Percentiles rank a stretch among this genome's conserved stretches.
phyloP scores from a whole-genome alignment of 2,329 filamentous ascomycete species.

The Colletotrichum plurivorum region DNA sequence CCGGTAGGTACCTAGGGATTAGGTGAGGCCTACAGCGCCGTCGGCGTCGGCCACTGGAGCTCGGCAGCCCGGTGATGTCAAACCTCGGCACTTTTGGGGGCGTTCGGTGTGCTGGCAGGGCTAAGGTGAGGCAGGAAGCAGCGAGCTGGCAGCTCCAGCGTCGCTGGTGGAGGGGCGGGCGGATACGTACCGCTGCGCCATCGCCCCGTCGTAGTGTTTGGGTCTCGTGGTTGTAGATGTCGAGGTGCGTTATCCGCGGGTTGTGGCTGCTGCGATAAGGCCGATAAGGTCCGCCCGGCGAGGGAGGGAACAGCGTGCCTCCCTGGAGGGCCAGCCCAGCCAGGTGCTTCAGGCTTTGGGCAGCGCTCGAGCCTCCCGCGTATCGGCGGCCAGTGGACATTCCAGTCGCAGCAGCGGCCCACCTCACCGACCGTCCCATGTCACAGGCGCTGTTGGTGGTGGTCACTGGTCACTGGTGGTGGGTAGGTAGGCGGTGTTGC shows the following conservation, averaged over 20 bases:
- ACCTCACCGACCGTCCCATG: constrained; percentile 13
- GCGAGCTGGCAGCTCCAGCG: background rate
- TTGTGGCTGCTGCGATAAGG: too few species aligned
- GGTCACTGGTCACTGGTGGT: too few species aligned
- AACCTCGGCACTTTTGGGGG: constrained; percentile 29
- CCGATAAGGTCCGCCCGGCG: too few species aligned
- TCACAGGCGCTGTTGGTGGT: background rate
- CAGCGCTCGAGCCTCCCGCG: constrained; percentile 21
- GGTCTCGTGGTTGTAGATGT: background rate
- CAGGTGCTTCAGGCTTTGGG: too few species aligned
- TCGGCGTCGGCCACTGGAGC: background rate
- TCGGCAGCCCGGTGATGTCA: constrained; percentile 33
- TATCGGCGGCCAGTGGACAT: background rate
- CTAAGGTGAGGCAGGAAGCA: background rate
- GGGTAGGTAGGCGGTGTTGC: too few species aligned
- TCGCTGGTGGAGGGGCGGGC: too few species aligned
- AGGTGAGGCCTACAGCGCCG: constrained; percentile 18
- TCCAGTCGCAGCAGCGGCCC: background rate
- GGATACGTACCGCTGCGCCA: constrained; percentile 1
- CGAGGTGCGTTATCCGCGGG: too few species aligned
- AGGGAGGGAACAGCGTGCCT: too few species aligned
- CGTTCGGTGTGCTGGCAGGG: constrained; percentile 5
- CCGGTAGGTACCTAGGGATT: too few species aligned
- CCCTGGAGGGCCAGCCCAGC: too few species aligned
- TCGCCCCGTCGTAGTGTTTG: background rate